phyloP scores from a whole-genome alignment of 768 basidiomycete genomes.

The Candolleomyces eurysporus region DNA sequence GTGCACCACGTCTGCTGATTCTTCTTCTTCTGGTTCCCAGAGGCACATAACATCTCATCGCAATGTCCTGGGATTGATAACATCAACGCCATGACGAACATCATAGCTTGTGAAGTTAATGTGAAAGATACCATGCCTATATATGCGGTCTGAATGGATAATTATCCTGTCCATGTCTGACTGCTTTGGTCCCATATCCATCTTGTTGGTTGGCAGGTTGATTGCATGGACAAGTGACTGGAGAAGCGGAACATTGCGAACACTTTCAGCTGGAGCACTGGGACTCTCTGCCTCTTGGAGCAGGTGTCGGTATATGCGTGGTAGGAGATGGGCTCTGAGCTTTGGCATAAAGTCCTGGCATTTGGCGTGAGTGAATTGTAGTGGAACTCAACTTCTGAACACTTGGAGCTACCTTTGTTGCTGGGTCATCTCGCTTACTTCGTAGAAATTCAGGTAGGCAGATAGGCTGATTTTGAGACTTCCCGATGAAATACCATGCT shows the following conservation, averaged over 20 bases:
- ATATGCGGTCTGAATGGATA: slow-evolving; percentile 11
- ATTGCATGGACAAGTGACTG: not conserved
- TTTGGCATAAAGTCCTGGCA: slow-evolving; percentile 26
- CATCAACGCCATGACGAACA: slow-evolving; percentile 13
- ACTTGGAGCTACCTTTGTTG: not conserved
- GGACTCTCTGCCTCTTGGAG: not conserved
- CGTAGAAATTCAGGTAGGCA: not conserved
- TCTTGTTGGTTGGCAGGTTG: not conserved
- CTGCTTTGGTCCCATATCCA: not conserved
- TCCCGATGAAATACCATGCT: not conserved
- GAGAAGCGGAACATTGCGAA: not conserved
- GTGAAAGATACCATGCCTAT: slow-evolving; percentile 9
- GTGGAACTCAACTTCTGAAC: not conserved
- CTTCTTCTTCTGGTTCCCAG: slow-evolving; percentile 8
- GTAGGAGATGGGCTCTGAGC: slow-evolving; percentile 32
- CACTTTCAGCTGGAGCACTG: too few relatives aligned
- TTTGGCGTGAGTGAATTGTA: not conserved
- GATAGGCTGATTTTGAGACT: not conserved
- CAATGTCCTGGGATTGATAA: slow-evolving; percentile 11
- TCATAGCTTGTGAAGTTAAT: slow-evolving; percentile 19
- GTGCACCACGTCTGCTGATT: slow-evolving; percentile 8
- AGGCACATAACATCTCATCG: not conserved
- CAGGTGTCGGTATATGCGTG: slow-evolving; percentile 18
- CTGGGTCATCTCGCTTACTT: not conserved
- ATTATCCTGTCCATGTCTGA: not conserved